These are phyloP conservation scores for Candida sanyaensis DNA, from an alignment of 1,139 yeast species.

Conservation along the genomic window DNA sequence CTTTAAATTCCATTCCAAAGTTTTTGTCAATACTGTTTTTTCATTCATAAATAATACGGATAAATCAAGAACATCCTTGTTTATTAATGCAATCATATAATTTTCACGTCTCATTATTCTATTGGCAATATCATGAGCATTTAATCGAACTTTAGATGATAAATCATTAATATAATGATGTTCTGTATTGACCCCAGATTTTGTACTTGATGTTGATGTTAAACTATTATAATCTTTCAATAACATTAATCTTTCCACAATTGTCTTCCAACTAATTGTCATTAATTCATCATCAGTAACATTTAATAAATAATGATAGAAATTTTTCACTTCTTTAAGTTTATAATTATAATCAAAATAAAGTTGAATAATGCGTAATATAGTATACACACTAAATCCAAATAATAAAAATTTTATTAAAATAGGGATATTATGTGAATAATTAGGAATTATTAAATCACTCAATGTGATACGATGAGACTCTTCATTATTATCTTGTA, in stretches of 20 bases:
- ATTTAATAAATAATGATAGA: constrained; percentile 65
- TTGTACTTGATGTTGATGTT: constrained; percentile 45
- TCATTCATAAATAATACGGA: constrained; percentile 33
- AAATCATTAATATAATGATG: constrained; percentile 47
- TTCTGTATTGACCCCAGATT: constrained; percentile 14
- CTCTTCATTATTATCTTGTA: constrained; percentile 13
- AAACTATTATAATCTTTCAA: constrained; percentile 80
- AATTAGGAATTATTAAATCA: constrained; percentile 60
- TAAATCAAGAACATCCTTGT: constrained; percentile 72
- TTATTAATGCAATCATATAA: constrained; percentile 85
- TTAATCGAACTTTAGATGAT: constrained; percentile 71
- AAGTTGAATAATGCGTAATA: constrained; percentile 60
- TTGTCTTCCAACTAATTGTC: constrained; percentile 90
- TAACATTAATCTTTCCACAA: constrained; percentile 75
- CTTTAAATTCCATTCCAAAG: constrained; percentile 92
- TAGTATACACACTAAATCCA: constrained; percentile 60
- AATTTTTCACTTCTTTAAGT: constrained; percentile 62
- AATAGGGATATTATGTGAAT: constrained; percentile 54
- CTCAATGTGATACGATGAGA: constrained; percentile 28
- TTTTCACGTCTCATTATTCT: constrained; percentile 95
- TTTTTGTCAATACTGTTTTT: constrained; percentile 65
- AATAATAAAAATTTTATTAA: constrained; percentile 60
- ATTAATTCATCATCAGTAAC: constrained; percentile 80
- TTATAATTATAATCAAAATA: constrained; percentile 52
- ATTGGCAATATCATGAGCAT: constrained; percentile 94